Percentiles rank a stretch among this genome's conserved stretches.
phyloP scores from a whole-genome alignment of 2,329 filamentous ascomycete species.

The Trichophyton benhamiae region DNA sequence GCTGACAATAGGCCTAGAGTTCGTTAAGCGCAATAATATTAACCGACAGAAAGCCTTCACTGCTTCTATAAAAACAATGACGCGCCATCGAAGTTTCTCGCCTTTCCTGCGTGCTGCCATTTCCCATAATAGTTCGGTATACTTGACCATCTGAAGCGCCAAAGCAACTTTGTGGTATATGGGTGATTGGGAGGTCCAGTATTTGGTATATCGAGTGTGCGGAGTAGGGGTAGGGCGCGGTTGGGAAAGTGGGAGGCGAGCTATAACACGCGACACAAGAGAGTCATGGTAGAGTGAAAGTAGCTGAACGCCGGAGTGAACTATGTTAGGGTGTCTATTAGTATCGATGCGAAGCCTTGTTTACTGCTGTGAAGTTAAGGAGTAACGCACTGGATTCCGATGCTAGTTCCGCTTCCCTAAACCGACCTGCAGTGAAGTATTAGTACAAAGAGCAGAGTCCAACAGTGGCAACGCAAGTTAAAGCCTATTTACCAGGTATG shows the following conservation, averaged over 20 bases:
- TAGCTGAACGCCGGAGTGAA: constrained; percentile 79
- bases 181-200: constrained; percentile 49
- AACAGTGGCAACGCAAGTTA: background rate
- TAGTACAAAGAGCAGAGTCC: background rate
- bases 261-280: constrained; percentile 57
- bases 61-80: constrained; percentile 71
- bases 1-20: constrained; percentile 67
- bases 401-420: constrained; percentile 73
- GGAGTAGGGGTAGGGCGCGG: constrained; percentile 41
- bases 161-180: constrained; percentile 73
- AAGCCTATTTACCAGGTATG: constrained; percentile 52
- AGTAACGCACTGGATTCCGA: constrained; percentile 60
- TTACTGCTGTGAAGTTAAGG: constrained; percentile 11
- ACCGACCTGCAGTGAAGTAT: constrained; percentile 21
- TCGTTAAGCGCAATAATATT: constrained; percentile 67
- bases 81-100: constrained; percentile 68
- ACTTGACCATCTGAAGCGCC: constrained; percentile 77
- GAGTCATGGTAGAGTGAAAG: constrained; percentile 88
- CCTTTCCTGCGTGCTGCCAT: constrained; percentile 85
- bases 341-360: constrained; percentile 10
- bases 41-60: constrained; percentile 77
- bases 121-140: constrained; percentile 92
- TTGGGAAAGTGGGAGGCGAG: constrained; percentile 42
- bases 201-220: constrained; percentile 52
- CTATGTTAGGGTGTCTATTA: constrained; percentile 24